phyloP scores from a whole-genome alignment of 2,329 filamentous ascomycete species.

The Colletotrichum endophyticum region DNA sequence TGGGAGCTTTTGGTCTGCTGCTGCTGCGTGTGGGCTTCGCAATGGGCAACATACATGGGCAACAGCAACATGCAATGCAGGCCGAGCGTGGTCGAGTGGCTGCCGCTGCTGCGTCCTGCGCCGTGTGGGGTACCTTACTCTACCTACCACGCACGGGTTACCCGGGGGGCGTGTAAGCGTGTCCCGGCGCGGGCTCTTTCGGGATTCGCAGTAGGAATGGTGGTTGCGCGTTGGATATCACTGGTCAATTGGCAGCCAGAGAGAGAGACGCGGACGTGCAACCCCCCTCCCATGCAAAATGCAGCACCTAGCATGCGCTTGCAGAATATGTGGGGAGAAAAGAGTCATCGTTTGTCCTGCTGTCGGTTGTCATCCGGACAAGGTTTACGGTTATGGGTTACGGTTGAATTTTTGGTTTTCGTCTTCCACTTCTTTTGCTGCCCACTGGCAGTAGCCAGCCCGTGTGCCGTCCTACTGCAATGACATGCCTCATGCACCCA shows the following conservation, averaged over 20 bases:
- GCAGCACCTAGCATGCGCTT: background rate
- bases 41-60: background rate
- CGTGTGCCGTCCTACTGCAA: background rate
- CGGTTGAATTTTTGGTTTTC: background rate
- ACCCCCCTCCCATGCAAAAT: background rate
- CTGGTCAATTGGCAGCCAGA: constrained; percentile 10
- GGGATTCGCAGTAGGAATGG: background rate
- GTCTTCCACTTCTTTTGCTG: background rate
- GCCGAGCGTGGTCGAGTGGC: background rate
- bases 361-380: background rate
- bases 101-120: background rate
- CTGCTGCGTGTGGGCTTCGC: background rate
- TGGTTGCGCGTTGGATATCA: constrained; percentile 7
- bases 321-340: background rate
- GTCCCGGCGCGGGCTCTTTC: background rate
- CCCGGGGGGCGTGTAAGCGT: background rate
- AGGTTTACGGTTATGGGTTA: background rate
- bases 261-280: background rate
- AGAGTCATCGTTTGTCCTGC: constrained; percentile 4
- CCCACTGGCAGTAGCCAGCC: background rate
- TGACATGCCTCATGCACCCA: constrained; percentile 7
- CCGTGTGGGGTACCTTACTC: background rate
- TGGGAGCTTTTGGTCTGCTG: background rate
- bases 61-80: background rate
- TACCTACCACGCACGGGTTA: background rate